These are phyloP conservation scores for Scheffersomyces lignosus DNA, from an alignment of 805 yeast genomes.

Conservation along the genomic window DNA sequence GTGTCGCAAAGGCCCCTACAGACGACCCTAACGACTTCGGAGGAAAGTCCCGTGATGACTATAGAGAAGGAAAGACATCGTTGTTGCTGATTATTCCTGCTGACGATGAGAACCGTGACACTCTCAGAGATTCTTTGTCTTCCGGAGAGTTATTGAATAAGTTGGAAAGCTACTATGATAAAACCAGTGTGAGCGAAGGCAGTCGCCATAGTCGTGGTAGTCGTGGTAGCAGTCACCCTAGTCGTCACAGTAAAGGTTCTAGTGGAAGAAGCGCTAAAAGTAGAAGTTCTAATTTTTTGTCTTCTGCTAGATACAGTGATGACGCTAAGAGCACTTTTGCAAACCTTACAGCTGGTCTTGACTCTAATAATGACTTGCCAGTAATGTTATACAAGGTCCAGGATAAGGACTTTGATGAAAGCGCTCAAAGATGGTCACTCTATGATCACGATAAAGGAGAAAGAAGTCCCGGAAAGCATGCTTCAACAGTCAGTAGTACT, in stretches of 20 bases:
- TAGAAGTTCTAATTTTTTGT: conserved; percentile 3
- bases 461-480: neutral
- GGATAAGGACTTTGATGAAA: conserved; percentile 24
- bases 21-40: neutral
- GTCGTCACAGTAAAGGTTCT: neutral
- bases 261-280: conserved; percentile 4
- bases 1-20: neutral
- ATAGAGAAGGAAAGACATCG: neutral
- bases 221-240: neutral
- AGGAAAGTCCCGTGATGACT: neutral
- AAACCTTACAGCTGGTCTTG: conserved; percentile 29
- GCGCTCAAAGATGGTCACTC: conserved; percentile 25
- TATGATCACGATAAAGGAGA: conserved; percentile 15
- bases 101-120: conserved; percentile 8
- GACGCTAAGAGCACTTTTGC: conserved; percentile 5
- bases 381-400: conserved; percentile 31
- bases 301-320: conserved; percentile 8
- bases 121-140: conserved; percentile 22
- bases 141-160: conserved; percentile 31
- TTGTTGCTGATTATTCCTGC: too few species aligned
- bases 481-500: neutral
- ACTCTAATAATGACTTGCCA: conserved; percentile 26
- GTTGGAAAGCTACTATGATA: conserved; percentile 18
- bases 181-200: conserved; percentile 1
- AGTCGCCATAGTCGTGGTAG: neutral